phyloP scores from a whole-genome alignment of 306 rosid species.

The Sechiopsis laciniata region DNA sequence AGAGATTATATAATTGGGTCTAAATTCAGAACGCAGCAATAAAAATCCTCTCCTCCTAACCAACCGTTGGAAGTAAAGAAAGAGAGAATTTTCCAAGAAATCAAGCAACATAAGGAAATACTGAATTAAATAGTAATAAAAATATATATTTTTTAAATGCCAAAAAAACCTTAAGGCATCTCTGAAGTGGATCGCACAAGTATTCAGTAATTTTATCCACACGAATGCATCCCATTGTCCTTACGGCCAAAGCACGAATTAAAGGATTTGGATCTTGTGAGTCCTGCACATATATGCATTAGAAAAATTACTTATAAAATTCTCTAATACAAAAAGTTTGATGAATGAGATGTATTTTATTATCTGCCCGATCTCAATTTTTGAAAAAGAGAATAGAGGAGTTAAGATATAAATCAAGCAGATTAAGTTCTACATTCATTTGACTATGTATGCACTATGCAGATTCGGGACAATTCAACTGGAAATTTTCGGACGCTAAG shows the following conservation, averaged over 20 bases:
- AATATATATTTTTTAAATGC: neutral
- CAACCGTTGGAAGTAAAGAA: neutral
- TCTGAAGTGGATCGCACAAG: constrained; percentile 98
- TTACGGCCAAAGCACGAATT: constrained; percentile 94
- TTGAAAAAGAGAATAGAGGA: constrained; percentile 12
- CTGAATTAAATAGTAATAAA: neutral
- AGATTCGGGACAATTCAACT: neutral
- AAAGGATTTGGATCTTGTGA: constrained; percentile 98
- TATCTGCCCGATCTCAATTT: neutral
- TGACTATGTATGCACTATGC: neutral
- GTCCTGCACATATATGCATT: constrained; percentile 52
- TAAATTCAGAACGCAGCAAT: constrained; percentile 16
- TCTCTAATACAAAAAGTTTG: neutral
- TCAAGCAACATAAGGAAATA: constrained; percentile 2
- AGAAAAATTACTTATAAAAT: constrained; percentile 5
- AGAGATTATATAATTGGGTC: constrained; percentile 4
- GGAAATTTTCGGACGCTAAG: neutral
- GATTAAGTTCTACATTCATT: neutral
- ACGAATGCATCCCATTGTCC: constrained; percentile 99
- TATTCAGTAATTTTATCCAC: constrained; percentile 98
- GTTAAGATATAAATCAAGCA: neutral
- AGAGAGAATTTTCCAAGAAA: neutral
- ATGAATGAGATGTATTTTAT: neutral
- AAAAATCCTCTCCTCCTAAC: neutral
- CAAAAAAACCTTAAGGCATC: constrained; percentile 82